Percentiles rank a stretch among this genome's conserved stretches.
Evolutionary conservation across 2,329 filamentous ascomycete genomes (phyloP).

Genomic region (Clonostachys rhizophaga): DNA sequence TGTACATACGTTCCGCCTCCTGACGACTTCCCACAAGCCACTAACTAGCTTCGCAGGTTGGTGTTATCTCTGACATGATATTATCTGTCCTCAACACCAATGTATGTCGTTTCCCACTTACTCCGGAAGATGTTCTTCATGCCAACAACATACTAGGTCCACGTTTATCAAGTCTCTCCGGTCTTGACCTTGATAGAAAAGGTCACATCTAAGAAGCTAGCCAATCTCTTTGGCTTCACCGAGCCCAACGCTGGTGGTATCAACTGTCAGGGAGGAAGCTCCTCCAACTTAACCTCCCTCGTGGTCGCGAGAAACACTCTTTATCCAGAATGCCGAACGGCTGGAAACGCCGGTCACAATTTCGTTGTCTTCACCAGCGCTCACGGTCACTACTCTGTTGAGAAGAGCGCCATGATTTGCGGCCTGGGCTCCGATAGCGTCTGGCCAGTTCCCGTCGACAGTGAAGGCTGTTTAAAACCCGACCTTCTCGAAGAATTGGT

Average conservation of each 20-base stretch:
- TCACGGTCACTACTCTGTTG: constrained; percentile 91
- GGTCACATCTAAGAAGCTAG: constrained; percentile 67
- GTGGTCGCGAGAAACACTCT: constrained; percentile 84
- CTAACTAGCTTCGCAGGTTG: constrained; percentile 49
- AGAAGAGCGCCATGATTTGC: constrained; percentile 89
- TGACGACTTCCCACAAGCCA: constrained; percentile 2
- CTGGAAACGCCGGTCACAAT: constrained; percentile 59
- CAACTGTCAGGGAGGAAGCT: constrained; percentile 75
- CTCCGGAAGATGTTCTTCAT: background rate
- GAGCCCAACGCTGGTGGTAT: constrained; percentile 70
- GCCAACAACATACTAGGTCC: constrained; percentile 49
- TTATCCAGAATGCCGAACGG: constrained; percentile 70
- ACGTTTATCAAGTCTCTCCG: constrained; percentile 92
- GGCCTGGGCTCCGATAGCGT: constrained; percentile 77
- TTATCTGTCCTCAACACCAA: constrained; percentile 90
- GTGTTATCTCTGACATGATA: constrained; percentile 79
- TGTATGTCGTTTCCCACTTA: constrained; percentile 31
- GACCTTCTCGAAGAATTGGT: constrained; percentile 60
- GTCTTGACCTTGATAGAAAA: constrained; percentile 87
- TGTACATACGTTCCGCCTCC: constrained; percentile 26
- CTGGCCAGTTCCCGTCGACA: constrained; percentile 70
- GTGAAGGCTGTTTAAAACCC: constrained; percentile 65
- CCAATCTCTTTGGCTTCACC: constrained; percentile 70
- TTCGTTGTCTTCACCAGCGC: constrained; percentile 85
- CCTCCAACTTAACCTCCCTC: constrained; percentile 81